phyloP scores from a whole-genome alignment of 2,329 filamentous ascomycete genomes.

The Scytalidium sp. region DNA sequence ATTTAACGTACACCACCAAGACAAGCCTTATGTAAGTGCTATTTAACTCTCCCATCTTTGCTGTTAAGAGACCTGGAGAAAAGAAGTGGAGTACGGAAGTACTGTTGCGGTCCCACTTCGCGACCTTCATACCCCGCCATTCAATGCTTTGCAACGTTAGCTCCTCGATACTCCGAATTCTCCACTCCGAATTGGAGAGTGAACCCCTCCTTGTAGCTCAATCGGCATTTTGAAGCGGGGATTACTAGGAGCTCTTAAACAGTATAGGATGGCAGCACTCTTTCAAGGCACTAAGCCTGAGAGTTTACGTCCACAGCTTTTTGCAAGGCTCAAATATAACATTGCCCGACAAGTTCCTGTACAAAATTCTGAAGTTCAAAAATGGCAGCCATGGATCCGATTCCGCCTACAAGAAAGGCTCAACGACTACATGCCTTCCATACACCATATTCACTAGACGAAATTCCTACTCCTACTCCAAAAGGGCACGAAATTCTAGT shows the following conservation, averaged over 20 bases:
- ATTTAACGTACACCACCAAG: too few relatives aligned
- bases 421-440: slow-evolving; percentile 40
- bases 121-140: neutral
- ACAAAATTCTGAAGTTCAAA: neutral
- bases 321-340: neutral
- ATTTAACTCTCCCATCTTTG: too few relatives aligned
- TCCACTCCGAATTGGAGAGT: neutral
- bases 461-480: slow-evolving; percentile 32
- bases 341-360: neutral
- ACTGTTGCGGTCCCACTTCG: too few relatives aligned
- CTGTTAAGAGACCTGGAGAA: too few relatives aligned
- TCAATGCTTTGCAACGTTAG: neutral
- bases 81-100: too few relatives aligned
- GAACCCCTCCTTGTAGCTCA: neutral
- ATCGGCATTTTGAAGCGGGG: neutral
- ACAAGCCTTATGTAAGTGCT: too few relatives aligned
- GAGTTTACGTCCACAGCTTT: neutral
- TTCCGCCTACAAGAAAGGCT: slow-evolving; percentile 31
- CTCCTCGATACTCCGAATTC: too few relatives aligned
- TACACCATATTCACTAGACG: slow-evolving; percentile 34
- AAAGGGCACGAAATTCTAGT: slow-evolving; percentile 37
- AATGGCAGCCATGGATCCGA: neutral
- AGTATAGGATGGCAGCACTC: neutral
- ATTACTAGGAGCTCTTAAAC: neutral
- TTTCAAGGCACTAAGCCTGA: neutral